Evolutionary conservation across 257 asterid species (phyloP), one percentile per base, ranked within the genome.

Genomic region (Thymus mandschuricus): DNA sequence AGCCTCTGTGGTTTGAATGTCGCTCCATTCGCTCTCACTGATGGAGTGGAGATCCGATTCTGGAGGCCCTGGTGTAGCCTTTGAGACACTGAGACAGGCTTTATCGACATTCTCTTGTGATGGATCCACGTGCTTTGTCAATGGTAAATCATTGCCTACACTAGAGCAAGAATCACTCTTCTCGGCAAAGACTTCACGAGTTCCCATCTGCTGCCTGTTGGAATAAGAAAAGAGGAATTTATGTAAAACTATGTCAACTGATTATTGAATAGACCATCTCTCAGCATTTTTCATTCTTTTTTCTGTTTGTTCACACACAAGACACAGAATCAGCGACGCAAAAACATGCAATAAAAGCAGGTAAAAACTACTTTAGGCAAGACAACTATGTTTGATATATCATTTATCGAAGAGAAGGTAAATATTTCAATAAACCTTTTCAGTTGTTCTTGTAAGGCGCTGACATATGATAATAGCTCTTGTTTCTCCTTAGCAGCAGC

Each of bases 21-120:
- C 99, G 66, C 87, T 93, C 98, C 98, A 93, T 76, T 93, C 96
- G 28, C 95, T 86, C 72, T 89, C 95, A 74, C 81, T 82, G 58
- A 80, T 69, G 12, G 91, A 79, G 75, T 86, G 89, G 74, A 80
- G 81, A 69, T 89, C 87, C 0, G 86, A 52, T 80, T 88, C 89
- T 45, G 81, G 80, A 51, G 81, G 83, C 54, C 66, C 81, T 30
- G 83, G 76, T n/a, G 79, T 81, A 28, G 86, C 80, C 69, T 66
- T 85, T 7, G 92, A 86, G 64, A 83, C 85, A 15, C 96, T 87
- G 41, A 87, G 80, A 76, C 99, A 89, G 56, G 97, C 99, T 84
- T 94, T 94, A 77, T 94, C 97, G 72, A 94, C 96, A 60, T 94
- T 94, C 79, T 85, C 91, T 75, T 91, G 89, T 2, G 95, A 87